Base-by-base conservation (phyloP, 2,329 filamentous ascomycete genomes). In the Cadophora luteo-olivacea region DNA sequence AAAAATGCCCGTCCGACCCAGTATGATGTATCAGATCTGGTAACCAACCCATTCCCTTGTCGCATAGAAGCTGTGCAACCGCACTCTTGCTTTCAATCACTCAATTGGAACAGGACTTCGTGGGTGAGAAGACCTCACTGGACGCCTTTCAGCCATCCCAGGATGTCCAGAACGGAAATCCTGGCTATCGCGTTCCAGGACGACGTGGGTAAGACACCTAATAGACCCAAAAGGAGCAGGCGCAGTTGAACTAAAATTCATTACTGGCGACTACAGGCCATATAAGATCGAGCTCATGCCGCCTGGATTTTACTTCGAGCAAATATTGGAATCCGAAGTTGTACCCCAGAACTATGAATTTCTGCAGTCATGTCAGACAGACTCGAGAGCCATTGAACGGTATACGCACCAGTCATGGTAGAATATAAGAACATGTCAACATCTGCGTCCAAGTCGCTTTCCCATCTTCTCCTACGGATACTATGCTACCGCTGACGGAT, bases 1-100 rank as follows among this genome's bases (percentile, higher is more conserved):
- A 61, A 24, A 48, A 19, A 25, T 22, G 22, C 22, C 60, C 60
- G 41, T 2, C 33, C 5, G 24, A 22, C 48, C 41, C 38, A 48
- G 58, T 32, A 22, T 22, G 62, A 64, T 64, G 45, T 48, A 52
- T 65, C 63, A 48, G 51, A 65, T 57, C 24, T 57, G 51, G 38
- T 19, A 38, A 45, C 3, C 16, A 8, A 8, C 32, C 24, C 48
- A 7, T 49, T 61, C 60, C 66, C 71, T 64, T 68, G 69, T 66
- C 61, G 63, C 57, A 66, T 61, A 51, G 14, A 49, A 7, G 36
- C 66, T 69, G 69, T 73, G 62, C 65, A 65, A 69, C 69, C 71
- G 61, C 69, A 70, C 69, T 61, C 25, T 32, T 55, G 19, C 32
- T 48, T 33, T 48, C 38, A 25, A 36, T n/a, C 12, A 33, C 25